phyloP scores from a whole-genome alignment of 1,284 basidiomycete genomes.

The Ustilago xerochloae region DNA sequence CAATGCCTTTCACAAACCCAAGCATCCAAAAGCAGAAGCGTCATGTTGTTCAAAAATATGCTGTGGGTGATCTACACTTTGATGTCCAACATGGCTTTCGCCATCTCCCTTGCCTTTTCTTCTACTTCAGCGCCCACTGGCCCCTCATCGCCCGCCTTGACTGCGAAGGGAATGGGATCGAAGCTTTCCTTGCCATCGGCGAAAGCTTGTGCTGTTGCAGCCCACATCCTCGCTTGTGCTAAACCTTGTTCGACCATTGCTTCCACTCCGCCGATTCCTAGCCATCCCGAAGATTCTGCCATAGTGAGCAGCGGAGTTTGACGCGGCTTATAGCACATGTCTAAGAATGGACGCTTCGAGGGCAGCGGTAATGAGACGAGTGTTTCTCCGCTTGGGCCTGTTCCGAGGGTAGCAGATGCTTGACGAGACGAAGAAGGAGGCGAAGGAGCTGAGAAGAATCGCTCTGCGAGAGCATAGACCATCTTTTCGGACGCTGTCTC shows the following conservation, averaged over 20 bases:
- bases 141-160: constrained; percentile 42
- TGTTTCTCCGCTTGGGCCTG: not conserved
- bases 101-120: constrained; percentile 38
- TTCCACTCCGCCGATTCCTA: constrained; percentile 62
- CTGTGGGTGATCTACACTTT: too few species aligned
- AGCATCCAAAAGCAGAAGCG: too few species aligned
- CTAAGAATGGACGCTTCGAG: constrained; percentile 61
- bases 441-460: constrained; percentile 48
- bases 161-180: constrained; percentile 45
- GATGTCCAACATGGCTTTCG: constrained; percentile 39
- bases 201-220: constrained; percentile 41
- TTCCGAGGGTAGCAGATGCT: too few species aligned
- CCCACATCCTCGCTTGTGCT: constrained; percentile 67
- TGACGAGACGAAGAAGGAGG: not conserved
- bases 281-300: constrained; percentile 58
- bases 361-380: constrained; percentile 47
- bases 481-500: constrained; percentile 60
- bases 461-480: constrained; percentile 59
- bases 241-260: constrained; percentile 69
- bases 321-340: constrained; percentile 69
- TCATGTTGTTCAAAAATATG: too few species aligned
- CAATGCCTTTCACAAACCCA: too few species aligned
- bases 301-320: constrained; percentile 60
- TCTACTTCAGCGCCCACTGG: constrained; percentile 45
- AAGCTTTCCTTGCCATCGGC: constrained; percentile 17